Percentiles rank a stretch among this genome's conserved stretches.
These are phyloP conservation scores for Eruca vesicaria DNA, from an alignment of 441 rosid species.

Conservation along the genomic window DNA sequence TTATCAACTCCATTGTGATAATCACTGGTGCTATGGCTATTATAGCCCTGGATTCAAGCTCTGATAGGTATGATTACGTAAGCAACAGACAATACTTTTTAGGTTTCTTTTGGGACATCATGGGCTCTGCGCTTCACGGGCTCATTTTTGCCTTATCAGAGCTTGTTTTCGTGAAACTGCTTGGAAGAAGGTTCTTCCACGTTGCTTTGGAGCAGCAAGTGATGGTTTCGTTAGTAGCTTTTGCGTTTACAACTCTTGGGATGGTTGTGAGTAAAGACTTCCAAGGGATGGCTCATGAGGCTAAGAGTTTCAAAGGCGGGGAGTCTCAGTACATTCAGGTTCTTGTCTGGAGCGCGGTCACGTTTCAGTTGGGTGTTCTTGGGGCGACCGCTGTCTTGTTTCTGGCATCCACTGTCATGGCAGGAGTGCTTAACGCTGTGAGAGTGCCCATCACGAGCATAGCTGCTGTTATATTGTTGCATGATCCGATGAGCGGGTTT, in stretches of 20 bases:
- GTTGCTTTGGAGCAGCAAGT: constrained; percentile 76
- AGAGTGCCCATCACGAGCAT: constrained; percentile 80
- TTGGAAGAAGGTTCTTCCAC: constrained; percentile 74
- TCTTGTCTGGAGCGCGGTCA: constrained; percentile 61
- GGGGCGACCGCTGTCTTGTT: constrained; percentile 72
- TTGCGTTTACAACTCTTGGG: constrained; percentile 65
- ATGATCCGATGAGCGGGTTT: constrained; percentile 86
- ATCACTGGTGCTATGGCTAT: constrained; percentile 70
- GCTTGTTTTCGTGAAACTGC: constrained; percentile 65
- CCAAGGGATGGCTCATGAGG: constrained; percentile 55
- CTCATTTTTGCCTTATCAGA: constrained; percentile 84
- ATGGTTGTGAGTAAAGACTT: constrained; percentile 53
- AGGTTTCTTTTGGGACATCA: constrained; percentile 78
- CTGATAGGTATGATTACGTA: constrained; percentile 56
- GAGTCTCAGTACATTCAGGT: constrained; percentile 49
- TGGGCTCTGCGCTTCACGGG: constrained; percentile 85
- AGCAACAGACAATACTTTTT: constrained; percentile 55
- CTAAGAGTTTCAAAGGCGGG: constrained; percentile 60
- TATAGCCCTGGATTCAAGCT: constrained; percentile 76
- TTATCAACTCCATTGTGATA: constrained; percentile 66
- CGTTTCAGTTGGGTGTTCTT: constrained; percentile 70
- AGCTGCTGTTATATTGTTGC: constrained; percentile 69
- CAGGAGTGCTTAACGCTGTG: constrained; percentile 79
- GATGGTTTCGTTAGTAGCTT: constrained; percentile 39
- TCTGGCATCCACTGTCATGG: constrained; percentile 75